phyloP scores from a whole-genome alignment of 768 basidiomycete genomes.

The Lentinula sp. region DNA sequence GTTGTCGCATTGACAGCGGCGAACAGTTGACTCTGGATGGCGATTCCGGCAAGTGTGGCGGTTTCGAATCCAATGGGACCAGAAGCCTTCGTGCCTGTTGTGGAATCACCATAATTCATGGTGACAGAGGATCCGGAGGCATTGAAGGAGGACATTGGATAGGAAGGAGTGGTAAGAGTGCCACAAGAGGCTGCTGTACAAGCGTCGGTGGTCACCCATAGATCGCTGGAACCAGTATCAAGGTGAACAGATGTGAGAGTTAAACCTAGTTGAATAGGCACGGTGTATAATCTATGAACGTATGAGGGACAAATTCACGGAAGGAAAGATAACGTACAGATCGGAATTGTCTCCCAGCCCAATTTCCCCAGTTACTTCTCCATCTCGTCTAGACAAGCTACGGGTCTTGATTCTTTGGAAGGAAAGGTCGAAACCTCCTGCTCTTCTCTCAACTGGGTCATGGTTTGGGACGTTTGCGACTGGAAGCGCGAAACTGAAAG shows the following conservation, averaged over 20 bases:
- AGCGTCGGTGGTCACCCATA: slow-evolving; percentile 56
- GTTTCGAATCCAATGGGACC: slow-evolving; percentile 51
- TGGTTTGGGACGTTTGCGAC: not conserved
- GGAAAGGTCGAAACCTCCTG: not conserved
- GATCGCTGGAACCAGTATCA: slow-evolving; percentile 66
- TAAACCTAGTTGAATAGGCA: slow-evolving; percentile 28
- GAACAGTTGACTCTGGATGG: slow-evolving; percentile 44
- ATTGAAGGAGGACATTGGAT: slow-evolving; percentile 32
- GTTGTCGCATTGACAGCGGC: slow-evolving; percentile 54
- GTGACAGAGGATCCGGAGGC: slow-evolving; percentile 30
- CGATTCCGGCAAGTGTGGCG: slow-evolving; percentile 48
- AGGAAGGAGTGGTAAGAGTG: slow-evolving; percentile 27
- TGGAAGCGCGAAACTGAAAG: not conserved
- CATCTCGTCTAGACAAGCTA: slow-evolving; percentile 4
- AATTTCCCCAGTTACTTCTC: slow-evolving; percentile 23
- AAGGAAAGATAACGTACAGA: slow-evolving; percentile 21
- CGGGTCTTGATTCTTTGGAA: not conserved
- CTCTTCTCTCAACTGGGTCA: not conserved
- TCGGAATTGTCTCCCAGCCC: slow-evolving; percentile 31
- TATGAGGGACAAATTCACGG: not conserved
- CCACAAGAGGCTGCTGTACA: slow-evolving; percentile 38
- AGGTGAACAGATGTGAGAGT: slow-evolving; percentile 33
- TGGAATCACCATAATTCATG: slow-evolving; percentile 61
- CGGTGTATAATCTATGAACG: slow-evolving; percentile 23
- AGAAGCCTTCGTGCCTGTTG: slow-evolving; percentile 53